Evolutionary conservation across 306 rosid species (phyloP), one percentile per base, ranked within the genome.

Genomic region (Vicia villosa): DNA sequence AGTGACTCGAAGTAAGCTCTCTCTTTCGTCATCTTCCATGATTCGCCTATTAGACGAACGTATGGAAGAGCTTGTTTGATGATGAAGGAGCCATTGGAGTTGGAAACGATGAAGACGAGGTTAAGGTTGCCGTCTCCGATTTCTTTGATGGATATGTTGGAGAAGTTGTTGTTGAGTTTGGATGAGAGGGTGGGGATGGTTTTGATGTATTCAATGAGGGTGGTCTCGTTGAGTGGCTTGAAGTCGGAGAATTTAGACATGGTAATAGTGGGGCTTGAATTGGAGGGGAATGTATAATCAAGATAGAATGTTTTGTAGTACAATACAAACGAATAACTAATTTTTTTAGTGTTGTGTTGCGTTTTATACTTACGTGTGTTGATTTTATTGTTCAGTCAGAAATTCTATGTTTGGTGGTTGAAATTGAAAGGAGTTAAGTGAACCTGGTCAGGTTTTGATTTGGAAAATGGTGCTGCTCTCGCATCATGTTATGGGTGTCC

Each of bases 21-120:
- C 70, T 93, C 98, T 83, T 78, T 93, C 0, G 97, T 85, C 94
- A 93, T 86, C 5, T 89, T 89, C 98, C 98, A 93, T 64, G 97
- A 88, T 68, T 93, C 98, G 36, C 98, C 98, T 5, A 90, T 76
- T 73, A 76, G 81, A 30, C 97, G 97, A 21, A 93, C 5, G 47
- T 93, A 93, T 5, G 97, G 97, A 15, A 89, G 82, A 61, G 98
- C 98, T 89, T 93, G 97, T 72, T 90, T 93, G 86, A 93, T 70
- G 84, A 94, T 92, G 46, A 90, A 50, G 63, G 95, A 94, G 24
- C 92, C 95, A 6, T 74, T 19, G 37, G 96, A 73, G 21, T 77
- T 89, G 30, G 79, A 36, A 54, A 90, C 78, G 49, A 94, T 77
- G 87, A 40, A 90, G 60, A 90, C 96, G 40, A 87, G 84, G 57